These are phyloP conservation scores for Fusarium tuaranense DNA, from an alignment of 2,329 filamentous ascomycete genomes.

Conservation along the genomic window DNA sequence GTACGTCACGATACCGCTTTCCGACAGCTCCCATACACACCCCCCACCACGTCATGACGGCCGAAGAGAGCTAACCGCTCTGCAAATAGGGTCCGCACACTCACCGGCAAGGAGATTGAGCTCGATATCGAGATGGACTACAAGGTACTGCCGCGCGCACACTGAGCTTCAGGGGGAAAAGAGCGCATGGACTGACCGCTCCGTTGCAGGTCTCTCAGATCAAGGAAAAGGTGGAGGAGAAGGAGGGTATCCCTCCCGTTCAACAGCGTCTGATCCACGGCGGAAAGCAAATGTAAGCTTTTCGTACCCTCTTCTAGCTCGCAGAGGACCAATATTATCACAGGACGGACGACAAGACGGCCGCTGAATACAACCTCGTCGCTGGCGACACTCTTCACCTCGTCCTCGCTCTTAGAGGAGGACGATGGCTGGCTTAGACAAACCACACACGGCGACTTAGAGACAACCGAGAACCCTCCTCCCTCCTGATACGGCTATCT, in stretches of 20 bases:
- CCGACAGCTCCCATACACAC: background rate
- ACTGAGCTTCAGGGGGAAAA: background rate
- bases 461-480: conserved; percentile 4
- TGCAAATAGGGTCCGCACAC: conserved; percentile 83
- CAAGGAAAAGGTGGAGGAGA: conserved; percentile 99
- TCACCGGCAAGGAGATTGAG: conserved; percentile 99
- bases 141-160: conserved; percentile 70
- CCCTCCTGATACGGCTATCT: background rate
- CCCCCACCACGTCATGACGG: conserved; percentile 12
- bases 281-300: conserved; percentile 94
- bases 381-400: conserved; percentile 94
- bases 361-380: conserved; percentile 88
- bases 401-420: conserved; percentile 92
- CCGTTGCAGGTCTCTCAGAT: conserved; percentile 83
- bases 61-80: conserved; percentile 35
- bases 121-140: conserved; percentile 95
- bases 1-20: conserved; percentile 48
- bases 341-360: conserved; percentile 96
- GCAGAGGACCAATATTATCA: too few relatives aligned
- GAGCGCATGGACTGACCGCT: conserved; percentile 19
- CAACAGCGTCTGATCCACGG: conserved; percentile 97
- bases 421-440: conserved; percentile 52
- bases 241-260: conserved; percentile 96
- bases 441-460: conserved; percentile 6
- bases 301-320: too few relatives aligned